Base-by-base conservation (phyloP, 2,329 filamentous ascomycete species). In the Ceratocystis alfenasii region DNA sequence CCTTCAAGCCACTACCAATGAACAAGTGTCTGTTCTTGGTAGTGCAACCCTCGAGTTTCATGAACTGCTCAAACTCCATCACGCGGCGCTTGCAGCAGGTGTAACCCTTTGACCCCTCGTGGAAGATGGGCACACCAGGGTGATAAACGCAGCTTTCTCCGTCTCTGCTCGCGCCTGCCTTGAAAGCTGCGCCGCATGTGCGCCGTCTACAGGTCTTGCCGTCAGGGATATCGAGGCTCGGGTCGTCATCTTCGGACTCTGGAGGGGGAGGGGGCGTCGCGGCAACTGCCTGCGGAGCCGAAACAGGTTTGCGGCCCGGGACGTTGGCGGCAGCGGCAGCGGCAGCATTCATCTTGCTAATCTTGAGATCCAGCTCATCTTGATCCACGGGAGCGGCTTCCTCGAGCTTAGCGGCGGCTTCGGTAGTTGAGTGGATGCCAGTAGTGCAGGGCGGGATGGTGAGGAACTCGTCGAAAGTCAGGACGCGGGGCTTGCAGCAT, bases 381-480 rank as follows among this genome's bases (percentile, higher is more conserved):
- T 78, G 75, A 28, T 78, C 76, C 60, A 78, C 73, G 50, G 74
- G 73, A 12, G 75, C 75, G 72, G 81, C 85, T 76, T 86, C 83
- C 71, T 86, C 84, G 67, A 86, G 77, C 71, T 80, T 77, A 20
- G 83, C 84, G 1, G 83, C 83, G 65, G 81, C 74, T 71, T 96
- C 93, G 69, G 94, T 88, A 12, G 90, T 91, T 67, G 89, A 94
- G 79, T 99, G 94, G 72, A 87, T 92, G 72, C 94, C 94, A 12
- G 87, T 89, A 30, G 94, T 96, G 81, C 94, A 99, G 46, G 94
- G 93, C 62, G 89, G 80, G 71, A 99, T 97, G 68, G 81, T 76
- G 76, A 99, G 89, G 80, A 99, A 99, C 78, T 99, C 94, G 77
- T 99, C 94, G 75, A 99, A 99, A 68, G 91, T 96, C 72, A 99